phyloP scores from a whole-genome alignment of 164 flowering plant species.

The Berberis vulgaris region DNA sequence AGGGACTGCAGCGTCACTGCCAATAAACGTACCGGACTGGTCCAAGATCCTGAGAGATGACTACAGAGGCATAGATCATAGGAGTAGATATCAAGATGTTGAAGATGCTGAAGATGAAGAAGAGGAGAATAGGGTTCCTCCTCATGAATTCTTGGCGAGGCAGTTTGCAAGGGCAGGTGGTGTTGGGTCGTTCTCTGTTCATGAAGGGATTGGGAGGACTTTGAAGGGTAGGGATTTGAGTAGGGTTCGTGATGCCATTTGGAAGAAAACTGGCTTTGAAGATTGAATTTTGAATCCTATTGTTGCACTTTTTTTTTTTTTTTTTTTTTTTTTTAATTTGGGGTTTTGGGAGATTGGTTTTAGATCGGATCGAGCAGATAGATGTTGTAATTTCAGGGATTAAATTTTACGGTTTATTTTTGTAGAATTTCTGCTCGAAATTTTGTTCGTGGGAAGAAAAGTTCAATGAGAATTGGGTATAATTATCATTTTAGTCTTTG shows the following conservation, averaged over 20 bases:
- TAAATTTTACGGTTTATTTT: no score
- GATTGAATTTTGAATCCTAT: conserved; percentile 6
- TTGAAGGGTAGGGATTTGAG: conserved; percentile 28
- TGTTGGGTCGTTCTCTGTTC: conserved; percentile 19
- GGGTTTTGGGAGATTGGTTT: no score
- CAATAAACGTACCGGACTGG: conserved; percentile 5
- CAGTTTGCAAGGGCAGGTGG: conserved; percentile 14
- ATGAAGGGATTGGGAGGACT: conserved; percentile 26
- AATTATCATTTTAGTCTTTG: no score
- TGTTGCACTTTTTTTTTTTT: no score
- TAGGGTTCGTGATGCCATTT: conserved; percentile 23
- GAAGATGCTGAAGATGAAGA: conserved; percentile 4
- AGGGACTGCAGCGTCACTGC: background rate
- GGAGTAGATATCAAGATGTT: background rate
- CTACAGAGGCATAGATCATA: background rate
- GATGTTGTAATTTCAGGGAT: no score
- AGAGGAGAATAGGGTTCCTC: conserved; percentile 18
- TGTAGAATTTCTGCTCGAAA: no score
- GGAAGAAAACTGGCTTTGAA: conserved; percentile 24
- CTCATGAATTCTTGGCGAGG: conserved; percentile 24
- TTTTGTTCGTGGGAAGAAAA: no score
- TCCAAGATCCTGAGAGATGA: conserved; percentile 6
- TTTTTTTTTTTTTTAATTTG: no score
- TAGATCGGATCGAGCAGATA: no score
- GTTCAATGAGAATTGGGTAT: no score